Evolutionary conservation across 768 basidiomycete species (phyloP).

Genomic region (Trametes maxima): DNA sequence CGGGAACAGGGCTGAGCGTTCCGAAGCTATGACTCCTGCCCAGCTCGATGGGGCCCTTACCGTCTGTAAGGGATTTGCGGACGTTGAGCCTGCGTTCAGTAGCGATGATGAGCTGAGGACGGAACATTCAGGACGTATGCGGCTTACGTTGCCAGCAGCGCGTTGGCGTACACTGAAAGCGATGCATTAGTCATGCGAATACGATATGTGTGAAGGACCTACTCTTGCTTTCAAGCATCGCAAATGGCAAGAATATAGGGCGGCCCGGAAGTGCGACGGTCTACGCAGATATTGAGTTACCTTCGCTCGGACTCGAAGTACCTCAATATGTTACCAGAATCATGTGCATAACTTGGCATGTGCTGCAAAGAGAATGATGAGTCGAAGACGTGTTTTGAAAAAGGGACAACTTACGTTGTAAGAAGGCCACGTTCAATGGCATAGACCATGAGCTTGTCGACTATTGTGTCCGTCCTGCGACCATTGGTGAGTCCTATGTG

Average conservation of each 20-base stretch:
- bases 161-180: not conserved
- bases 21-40: too few relatives aligned
- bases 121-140: too few relatives aligned
- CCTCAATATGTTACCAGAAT: not conserved
- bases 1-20: too few relatives aligned
- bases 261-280: not conserved
- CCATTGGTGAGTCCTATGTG: not conserved
- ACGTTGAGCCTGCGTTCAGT: not conserved
- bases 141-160: constrained; percentile 3
- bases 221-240: constrained; percentile 7
- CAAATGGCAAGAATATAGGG: not conserved
- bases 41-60: too few relatives aligned
- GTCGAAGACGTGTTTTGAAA: too few relatives aligned
- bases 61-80: not conserved
- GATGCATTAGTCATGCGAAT: too few relatives aligned
- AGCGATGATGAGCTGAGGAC: not conserved
- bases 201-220: not conserved
- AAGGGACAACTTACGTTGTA: not conserved
- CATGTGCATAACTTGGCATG: not conserved
- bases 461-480: not conserved
- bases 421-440: constrained; percentile 1
- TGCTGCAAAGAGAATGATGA: not conserved
- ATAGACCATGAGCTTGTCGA: constrained; percentile 5
- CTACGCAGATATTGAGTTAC: not conserved
- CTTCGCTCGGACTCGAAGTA: not conserved